phyloP scores from a whole-genome alignment of 225 moss, liverwort and hornwort genomes.

The Pseudisothecium myosuroides region DNA sequence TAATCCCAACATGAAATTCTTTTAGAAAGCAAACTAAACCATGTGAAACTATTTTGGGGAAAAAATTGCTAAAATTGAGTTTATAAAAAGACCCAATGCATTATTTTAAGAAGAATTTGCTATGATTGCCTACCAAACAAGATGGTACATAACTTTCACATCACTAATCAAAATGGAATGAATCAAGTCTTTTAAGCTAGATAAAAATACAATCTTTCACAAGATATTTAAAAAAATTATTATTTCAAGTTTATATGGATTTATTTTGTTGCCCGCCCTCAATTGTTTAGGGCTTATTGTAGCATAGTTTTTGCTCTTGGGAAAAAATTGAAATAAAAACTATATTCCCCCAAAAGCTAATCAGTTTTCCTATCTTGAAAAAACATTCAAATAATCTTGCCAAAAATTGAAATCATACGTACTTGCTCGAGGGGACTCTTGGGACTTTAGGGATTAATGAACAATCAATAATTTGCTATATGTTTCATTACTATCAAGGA shows the following conservation, averaged over 20 bases:
- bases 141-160: not conserved
- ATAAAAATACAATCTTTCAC: too few relatives aligned
- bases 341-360: accelerated
- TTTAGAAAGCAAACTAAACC: not conserved
- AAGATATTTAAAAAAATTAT: not conserved
- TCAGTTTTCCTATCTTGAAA: not conserved
- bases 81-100: not conserved
- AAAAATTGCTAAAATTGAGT: not conserved
- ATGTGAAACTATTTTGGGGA: accelerated
- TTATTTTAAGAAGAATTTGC: not conserved
- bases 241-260: not conserved
- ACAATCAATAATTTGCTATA: not conserved
- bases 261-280: accelerated
- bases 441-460: too few relatives aligned
- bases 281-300: not conserved
- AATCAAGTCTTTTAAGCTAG: not conserved
- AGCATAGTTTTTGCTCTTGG: accelerated
- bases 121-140: not conserved
- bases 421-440: accelerated
- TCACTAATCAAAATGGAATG: not conserved
- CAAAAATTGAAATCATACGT: not conserved
- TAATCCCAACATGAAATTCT: not conserved
- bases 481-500: too few relatives aligned
- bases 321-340: not conserved
- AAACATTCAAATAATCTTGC: too few relatives aligned